A percentile compares a stretch with the other conserved stretches of the same genome.
phyloP scores from a whole-genome alignment of 352 stramenopile species.

The Globisporangium radiosum region DNA sequence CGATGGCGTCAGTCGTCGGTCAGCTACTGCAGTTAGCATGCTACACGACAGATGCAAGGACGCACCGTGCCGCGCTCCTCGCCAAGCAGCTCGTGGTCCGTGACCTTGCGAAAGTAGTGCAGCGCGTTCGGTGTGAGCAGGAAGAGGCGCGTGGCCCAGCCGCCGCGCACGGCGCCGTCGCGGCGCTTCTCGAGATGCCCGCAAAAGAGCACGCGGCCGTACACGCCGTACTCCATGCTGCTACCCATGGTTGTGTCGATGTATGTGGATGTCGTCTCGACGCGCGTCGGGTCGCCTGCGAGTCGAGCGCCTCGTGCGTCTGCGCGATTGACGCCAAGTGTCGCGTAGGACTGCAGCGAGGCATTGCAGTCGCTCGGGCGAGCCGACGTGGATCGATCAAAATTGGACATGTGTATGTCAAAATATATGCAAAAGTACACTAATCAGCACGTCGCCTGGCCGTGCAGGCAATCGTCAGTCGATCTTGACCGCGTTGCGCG shows the following conservation, averaged over 20 bases:
- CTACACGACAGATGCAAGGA: too few species aligned
- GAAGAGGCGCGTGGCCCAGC: conserved; percentile 76
- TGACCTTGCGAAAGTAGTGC: conserved; percentile 76
- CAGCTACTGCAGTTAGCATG: too few species aligned
- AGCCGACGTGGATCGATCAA: too few species aligned
- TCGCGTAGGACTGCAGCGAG: not conserved
- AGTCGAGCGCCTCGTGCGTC: not conserved
- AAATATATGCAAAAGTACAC: not conserved
- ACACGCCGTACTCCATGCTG: conserved; percentile 58
- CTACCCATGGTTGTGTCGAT: not conserved
- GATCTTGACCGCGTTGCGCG: not conserved
- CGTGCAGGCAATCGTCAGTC: not conserved
- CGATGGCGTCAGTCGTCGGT: too few species aligned
- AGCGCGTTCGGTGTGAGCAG: conserved; percentile 70
- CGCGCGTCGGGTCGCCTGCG: not conserved
- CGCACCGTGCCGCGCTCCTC: conserved; percentile 69
- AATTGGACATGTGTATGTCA: too few species aligned
- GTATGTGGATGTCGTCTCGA: not conserved
- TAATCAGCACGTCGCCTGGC: not conserved
- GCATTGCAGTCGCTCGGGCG: too few species aligned
- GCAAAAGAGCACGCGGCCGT: conserved; percentile 68
- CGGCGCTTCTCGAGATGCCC: conserved; percentile 71
- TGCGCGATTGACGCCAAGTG: not conserved
- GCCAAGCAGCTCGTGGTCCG: conserved; percentile 65
- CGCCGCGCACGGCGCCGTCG: conserved; percentile 62